Conservation (phyloP, 2,329 filamentous ascomycete genomes). For the Arthrobotrys megalospora region DNA sequence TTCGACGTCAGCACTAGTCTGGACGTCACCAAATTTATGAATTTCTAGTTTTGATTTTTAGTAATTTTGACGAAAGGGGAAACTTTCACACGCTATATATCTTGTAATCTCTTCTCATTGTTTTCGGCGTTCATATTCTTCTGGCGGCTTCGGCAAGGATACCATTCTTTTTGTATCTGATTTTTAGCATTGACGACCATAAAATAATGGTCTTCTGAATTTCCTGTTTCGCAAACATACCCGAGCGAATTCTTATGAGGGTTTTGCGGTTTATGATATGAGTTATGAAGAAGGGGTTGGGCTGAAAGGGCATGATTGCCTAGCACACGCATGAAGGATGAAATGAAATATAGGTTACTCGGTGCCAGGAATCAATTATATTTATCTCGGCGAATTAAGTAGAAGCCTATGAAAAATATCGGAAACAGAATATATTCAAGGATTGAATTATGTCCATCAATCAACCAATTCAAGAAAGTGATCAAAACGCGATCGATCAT, state of each 20-base stretch:
- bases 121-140: constrained; percentile 20
- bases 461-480: neutral
- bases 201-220: neutral
- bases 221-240: constrained; percentile 14
- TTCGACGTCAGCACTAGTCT: neutral
- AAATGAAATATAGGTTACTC: constrained; percentile 4
- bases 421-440: constrained; percentile 11
- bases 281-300: neutral
- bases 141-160: constrained; percentile 15
- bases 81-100: neutral
- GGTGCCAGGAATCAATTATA: constrained; percentile 1
- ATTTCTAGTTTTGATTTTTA: constrained; percentile 3
- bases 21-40: no score
- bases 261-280: constrained; percentile 6
- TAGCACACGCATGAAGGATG: neutral
- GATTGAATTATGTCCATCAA: neutral
- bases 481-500: neutral
- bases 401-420: constrained; percentile 8
- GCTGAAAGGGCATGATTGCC: neutral
- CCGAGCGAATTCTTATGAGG: neutral
- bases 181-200: constrained; percentile 12
- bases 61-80: neutral
- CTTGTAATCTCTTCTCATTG: neutral
- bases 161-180: constrained; percentile 23
- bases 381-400: neutral